Base-by-base conservation (phyloP, 2,329 filamentous ascomycete genomes). In the Pseudogymnoascus sp. region DNA sequence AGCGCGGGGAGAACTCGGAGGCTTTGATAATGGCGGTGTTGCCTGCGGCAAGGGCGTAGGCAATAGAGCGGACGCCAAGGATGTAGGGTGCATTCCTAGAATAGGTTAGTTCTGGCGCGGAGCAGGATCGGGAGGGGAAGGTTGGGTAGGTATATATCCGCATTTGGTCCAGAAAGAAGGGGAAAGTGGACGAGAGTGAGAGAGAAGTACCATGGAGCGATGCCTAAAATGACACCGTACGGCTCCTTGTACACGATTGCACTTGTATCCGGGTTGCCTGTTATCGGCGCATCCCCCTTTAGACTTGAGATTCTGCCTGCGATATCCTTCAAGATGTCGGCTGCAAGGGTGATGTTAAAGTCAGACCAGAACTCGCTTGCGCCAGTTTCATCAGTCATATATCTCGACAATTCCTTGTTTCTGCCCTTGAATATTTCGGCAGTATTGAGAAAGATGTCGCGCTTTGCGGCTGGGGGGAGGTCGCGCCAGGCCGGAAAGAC, bases 221-320 rank as follows among this genome's bases (percentile, higher is more conserved):
- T 91, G 2, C 85, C 87, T 33, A 95, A 77, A n/a, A 93, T 81
- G 6, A 95, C 90, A 1, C 91, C 91, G 69, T 85, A 91, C 0
- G 91, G 90, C 74, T 93, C 89, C 72, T 86, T 88, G 66, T 87
- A 75, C 3, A 96, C 77, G 67, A 95, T 78, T 0, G 86, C 89
- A 56, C 76, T 79, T 24, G 80, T 79, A 0, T 79, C 81, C 35
- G 83, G 78, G 12, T 82, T 68, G 1, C 68, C 64, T 1, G 73
- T 67, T 14, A 70, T 70, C 3, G 78, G 76, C 16, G 76, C 71
- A 38, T 69, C 72, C 1, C 73, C 77, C 31, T 73, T 66, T 59
- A 76, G 70, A 16, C 65, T 70, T n/a, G 67, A 69, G 6, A 81
- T 68, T 26, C 77, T 70, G 1, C 78, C 78, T 2, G 78, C 78